Evolutionary conservation across 768 basidiomycete genomes (phyloP), one percentile per base, ranked within the genome.

Genomic region (Lactarius hatsudake): DNA sequence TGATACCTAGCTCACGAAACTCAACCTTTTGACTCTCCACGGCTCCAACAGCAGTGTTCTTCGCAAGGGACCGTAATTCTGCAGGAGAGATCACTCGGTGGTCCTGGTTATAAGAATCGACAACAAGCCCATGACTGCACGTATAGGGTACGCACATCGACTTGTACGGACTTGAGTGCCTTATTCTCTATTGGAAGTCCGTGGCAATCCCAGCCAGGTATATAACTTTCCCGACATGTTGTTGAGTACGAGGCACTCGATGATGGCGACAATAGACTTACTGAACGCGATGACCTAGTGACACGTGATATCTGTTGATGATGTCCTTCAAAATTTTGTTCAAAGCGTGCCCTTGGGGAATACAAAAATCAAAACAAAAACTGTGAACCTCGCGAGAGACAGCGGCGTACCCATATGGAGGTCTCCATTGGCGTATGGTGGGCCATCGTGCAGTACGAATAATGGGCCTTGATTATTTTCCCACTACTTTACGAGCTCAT

Each of bases 121-220:
- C 15, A 26, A 26, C 40, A 61, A 53, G 26, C 7, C 43, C 20
- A 54, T 32, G 26, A 17, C 32, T 73, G 57, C 42, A 7, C 28
- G 34, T 48, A 60, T 48, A 61, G 26, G 23, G 30, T n/a, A 65
- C 20, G 30, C 30, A 42, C 30, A 70, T 84, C 63, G 73, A 92
- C 92, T 63, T 85, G 83, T 32, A 96, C 81, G 28, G 89, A 84
- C 67, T 89, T 81, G 42, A 99, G 79, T 0, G 95, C 92, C 73
- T 97, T 98, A 71, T 94, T 93, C 76, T 98, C 96, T 68, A 98
- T 98, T 0, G 96, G 96, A 15, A 98, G 85, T 7, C 96, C 96
- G 75, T 99, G 96, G 73, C 96, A 98, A 73, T 99, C 96, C 94
- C 94, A 99, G 12, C 96, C 96, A 42, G 96, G 96, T 17, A 91